Evolutionary conservation across 2,329 filamentous ascomycete genomes (phyloP), one percentile per base, ranked within the genome.

Genomic region (Xylariaceae sp.): DNA sequence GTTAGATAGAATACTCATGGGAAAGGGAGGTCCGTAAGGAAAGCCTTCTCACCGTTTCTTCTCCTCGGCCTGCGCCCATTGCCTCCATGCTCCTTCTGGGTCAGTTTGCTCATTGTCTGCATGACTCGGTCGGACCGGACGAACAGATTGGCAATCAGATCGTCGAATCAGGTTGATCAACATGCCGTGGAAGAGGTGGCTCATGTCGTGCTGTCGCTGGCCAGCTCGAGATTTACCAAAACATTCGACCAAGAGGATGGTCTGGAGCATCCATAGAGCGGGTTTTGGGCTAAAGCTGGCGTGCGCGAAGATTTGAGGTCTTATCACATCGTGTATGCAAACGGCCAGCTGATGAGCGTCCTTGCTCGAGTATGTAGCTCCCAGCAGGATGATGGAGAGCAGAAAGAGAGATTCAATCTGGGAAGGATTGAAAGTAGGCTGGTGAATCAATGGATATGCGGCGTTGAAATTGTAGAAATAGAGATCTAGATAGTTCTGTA

Each of bases 211-310:
- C 50, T 83, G 78, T 37, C 77, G 77, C 46, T 79, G 78, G 0
- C 79, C 79, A 0, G 78, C 78, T 41, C 78, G 64, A 29, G 74
- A 79, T 54, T 83, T 83, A 3, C 79, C 79, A 41, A 83, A 82
- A 48, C 79, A 82, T 47, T 83, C 79, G 0, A 82, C 77, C 0
- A 83, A 60, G 8, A 83, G 59, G 26, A 83, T 79, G 0, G 76
- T 76, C 45, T 83, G 78, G 1, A 83, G 50, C 0, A 79, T 71
- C 79, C 78, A 83, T 0, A 83, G 61, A 17, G 77, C 69, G 0
- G 79, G 78, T n/a, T 72, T 70, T 0, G 78, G 65, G 1, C 69
- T 78, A 53, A 83, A 83, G 0, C 70, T 71, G 1, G 67, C 61
- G 52, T 79, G 74, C 9, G 72, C 71, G 39, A 83, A 75, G n/a